phyloP scores from a whole-genome alignment of 2,329 filamentous ascomycete genomes.

The Sclerotinia borealis region DNA sequence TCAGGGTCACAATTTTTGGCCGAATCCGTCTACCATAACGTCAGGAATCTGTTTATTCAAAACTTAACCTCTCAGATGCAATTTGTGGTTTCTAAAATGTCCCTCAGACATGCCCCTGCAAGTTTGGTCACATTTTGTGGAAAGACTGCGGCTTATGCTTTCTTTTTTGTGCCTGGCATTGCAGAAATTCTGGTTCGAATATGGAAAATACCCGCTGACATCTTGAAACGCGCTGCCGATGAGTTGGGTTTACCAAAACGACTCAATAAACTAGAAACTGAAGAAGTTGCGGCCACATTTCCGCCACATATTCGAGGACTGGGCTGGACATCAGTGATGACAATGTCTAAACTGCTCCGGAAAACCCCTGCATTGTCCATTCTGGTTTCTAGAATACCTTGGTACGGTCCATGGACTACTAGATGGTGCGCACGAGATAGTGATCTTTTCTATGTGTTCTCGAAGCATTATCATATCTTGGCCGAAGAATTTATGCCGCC shows the following conservation, averaged over 20 bases:
- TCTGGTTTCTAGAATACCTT: conserved; percentile 55
- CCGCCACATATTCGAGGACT: conserved; percentile 48
- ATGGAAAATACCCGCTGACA: conserved; percentile 56
- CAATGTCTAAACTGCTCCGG: conserved; percentile 49
- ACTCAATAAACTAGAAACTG: conserved; percentile 37
- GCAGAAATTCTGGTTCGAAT: conserved; percentile 61
- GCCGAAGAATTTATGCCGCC: conserved; percentile 51
- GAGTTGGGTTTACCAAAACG: conserved; percentile 54
- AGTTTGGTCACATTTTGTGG: conserved; percentile 64
- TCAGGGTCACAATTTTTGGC: conserved; percentile 59
- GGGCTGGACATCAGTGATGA: conserved; percentile 53
- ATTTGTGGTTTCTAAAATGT: conserved; percentile 70
- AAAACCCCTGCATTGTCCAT: conserved; percentile 48
- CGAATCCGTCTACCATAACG: conserved; percentile 67
- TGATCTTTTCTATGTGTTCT: conserved; percentile 68
- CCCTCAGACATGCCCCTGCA: conserved; percentile 48
- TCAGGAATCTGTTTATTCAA: conserved; percentile 63
- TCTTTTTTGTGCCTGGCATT: conserved; percentile 67
- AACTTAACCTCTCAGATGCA: conserved; percentile 64
- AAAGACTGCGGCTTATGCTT: conserved; percentile 67
- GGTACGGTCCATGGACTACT: conserved; percentile 63
- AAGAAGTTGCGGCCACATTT: conserved; percentile 34
- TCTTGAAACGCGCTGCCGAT: conserved; percentile 54
- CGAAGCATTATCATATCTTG: conserved; percentile 64
- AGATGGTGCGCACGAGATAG: conserved; percentile 69